A percentile compares a stretch with the other conserved stretches of the same genome.
phyloP scores from a whole-genome alignment of 331 rosid genomes.

The Rosa hybrid region DNA sequence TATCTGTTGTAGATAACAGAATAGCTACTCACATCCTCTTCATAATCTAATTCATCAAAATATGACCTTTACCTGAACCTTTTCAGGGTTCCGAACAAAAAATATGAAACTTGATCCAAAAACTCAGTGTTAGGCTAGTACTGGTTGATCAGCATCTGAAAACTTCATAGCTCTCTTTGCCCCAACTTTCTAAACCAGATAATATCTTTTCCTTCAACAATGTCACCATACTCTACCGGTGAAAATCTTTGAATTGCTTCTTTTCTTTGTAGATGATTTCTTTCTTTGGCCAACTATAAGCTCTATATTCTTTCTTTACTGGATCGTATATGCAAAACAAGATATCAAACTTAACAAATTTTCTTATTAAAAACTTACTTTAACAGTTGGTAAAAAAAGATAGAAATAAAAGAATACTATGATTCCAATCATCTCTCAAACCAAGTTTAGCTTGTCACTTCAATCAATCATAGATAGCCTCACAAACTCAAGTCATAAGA shows the following conservation, averaged over 20 bases:
- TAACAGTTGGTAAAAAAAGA: constrained; percentile 21
- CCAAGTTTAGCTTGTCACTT: constrained; percentile 34
- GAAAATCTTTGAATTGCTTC: constrained; percentile 80
- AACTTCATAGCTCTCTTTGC: constrained; percentile 96
- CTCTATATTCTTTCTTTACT: constrained; percentile 96
- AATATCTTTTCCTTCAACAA: constrained; percentile 87
- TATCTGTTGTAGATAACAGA: constrained; percentile 25
- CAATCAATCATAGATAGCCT: constrained; percentile 32
- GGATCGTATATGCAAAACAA: constrained; percentile 97
- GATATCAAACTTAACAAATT: constrained; percentile 68
- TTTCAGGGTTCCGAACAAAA: constrained; percentile 79
- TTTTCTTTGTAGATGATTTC: constrained; percentile 90
- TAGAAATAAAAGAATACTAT: constrained; percentile 36
- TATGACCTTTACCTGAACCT: constrained; percentile 94
- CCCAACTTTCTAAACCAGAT: constrained; percentile 84
- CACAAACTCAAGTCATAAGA: constrained; percentile 49
- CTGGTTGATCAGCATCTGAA: constrained; percentile 89
- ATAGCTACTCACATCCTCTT: constrained; percentile 56
- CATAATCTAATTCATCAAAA: constrained; percentile 64
- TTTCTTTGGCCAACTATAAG: constrained; percentile 99
- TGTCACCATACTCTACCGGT: constrained; percentile 83
- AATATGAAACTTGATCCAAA: constrained; percentile 80
- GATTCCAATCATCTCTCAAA: constrained; percentile 45
- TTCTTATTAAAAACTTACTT: constrained; percentile 47
- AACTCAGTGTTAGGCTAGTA: constrained; percentile 75